These are phyloP conservation scores for Venturiaceae sp. DNA, from an alignment of 2,329 filamentous ascomycete genomes.

Conservation along the genomic window DNA sequence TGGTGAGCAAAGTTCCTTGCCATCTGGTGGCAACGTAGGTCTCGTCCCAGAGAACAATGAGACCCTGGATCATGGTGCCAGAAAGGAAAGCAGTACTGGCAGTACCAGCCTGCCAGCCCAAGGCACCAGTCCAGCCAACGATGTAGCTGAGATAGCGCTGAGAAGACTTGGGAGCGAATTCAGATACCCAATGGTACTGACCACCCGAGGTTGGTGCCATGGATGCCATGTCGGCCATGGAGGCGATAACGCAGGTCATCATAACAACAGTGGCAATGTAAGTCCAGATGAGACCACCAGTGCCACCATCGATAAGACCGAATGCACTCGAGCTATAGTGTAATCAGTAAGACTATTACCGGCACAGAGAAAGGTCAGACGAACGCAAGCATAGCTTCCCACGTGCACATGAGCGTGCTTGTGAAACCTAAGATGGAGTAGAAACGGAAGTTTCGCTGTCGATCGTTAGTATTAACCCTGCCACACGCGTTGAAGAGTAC, in stretches of 20 bases:
- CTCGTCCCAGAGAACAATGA: constrained; percentile 26
- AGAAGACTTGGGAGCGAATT: constrained; percentile 9
- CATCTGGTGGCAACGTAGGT: constrained; percentile 19
- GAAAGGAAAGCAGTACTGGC: constrained; percentile 10
- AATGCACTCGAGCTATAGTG: neutral
- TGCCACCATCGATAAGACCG: constrained; percentile 10
- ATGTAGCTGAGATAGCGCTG: constrained; percentile 11
- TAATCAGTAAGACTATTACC: neutral
- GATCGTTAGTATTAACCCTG: neutral
- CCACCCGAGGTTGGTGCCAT: constrained; percentile 15
- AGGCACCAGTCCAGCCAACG: constrained; percentile 22
- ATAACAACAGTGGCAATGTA: constrained; percentile 2
- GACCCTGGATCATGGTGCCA: constrained; percentile 22
- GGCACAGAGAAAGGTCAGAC: neutral
- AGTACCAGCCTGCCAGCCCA: constrained; percentile 11
- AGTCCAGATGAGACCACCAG: constrained; percentile 8
- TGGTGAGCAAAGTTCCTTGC: constrained; percentile 10
- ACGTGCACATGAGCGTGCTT: constrained; percentile 9
- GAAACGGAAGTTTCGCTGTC: constrained; percentile 10
- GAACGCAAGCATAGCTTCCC: constrained; percentile 8
- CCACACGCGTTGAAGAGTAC: too few species aligned
- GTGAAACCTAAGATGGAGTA: constrained; percentile 10
- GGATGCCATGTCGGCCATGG: constrained; percentile 12
- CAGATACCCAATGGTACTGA: constrained; percentile 26
- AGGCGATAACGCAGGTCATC: constrained; percentile 8